A percentile compares a stretch with the other conserved stretches of the same genome.
These are phyloP conservation scores for Stagonosporopsis vannaccii DNA, from an alignment of 2,329 filamentous ascomycete genomes.

Conservation along the genomic window DNA sequence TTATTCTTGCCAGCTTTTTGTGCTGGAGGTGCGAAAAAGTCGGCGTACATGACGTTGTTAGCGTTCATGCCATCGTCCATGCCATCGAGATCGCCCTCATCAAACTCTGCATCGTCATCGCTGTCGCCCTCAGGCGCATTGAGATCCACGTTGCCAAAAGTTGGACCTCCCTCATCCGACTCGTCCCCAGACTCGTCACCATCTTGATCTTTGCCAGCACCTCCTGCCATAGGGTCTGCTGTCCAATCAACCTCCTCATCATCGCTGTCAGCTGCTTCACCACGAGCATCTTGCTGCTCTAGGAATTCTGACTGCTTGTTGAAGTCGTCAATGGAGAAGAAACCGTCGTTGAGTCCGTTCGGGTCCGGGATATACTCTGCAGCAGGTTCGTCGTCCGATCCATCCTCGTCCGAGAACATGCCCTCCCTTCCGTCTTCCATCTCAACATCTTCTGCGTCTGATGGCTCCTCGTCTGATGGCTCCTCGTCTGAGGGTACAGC, in stretches of 20 bases:
- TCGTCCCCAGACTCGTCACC: conserved; percentile 61
- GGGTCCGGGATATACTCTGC: conserved; percentile 74
- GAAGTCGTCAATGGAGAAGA: conserved; percentile 98
- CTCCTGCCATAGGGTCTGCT: conserved; percentile 69
- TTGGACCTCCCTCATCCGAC: conserved; percentile 78
- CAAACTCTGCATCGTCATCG: conserved; percentile 67
- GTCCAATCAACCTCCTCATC: conserved; percentile 86
- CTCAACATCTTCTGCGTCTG: conserved; percentile 39
- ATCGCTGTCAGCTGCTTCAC: conserved; percentile 79
- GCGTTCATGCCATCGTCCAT: conserved; percentile 72
- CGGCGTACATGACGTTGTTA: conserved; percentile 87
- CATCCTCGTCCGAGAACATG: conserved; percentile 54
- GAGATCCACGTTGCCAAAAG: conserved; percentile 80
- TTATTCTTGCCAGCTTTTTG: conserved; percentile 71
- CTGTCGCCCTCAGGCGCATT: conserved; percentile 74
- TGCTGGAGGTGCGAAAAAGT: conserved; percentile 89
- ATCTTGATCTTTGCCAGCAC: conserved; percentile 41
- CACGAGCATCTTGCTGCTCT: conserved; percentile 82
- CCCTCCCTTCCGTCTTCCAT: conserved; percentile 44
- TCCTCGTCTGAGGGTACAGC: conserved; percentile 41
- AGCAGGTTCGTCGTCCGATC: conserved; percentile 52
- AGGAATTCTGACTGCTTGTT: conserved; percentile 92
- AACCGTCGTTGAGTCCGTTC: conserved; percentile 91
- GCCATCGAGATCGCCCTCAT: conserved; percentile 62
- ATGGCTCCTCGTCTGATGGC: conserved; percentile 39